Evolutionary conservation across 805 yeast species (phyloP), one percentile per base, ranked within the genome.

Genomic region (Candida methanosorbosa): DNA sequence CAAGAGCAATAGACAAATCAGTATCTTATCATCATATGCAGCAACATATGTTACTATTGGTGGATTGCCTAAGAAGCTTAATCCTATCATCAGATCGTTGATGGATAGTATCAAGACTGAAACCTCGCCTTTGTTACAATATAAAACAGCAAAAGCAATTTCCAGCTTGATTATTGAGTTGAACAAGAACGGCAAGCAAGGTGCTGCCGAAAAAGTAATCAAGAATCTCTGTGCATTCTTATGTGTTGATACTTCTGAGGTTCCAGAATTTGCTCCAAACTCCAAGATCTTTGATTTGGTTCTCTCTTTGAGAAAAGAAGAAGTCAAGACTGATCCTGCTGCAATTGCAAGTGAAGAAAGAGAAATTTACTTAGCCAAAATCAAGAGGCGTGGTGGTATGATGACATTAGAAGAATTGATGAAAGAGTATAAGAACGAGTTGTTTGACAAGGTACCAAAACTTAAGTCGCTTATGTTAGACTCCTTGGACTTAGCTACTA

Each of bases 241-340:
- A 34, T 92, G 98, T 61, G 96, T 88, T 22, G 98, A 90, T 53
- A 86, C 96, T 0, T 75, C 92, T 3, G 97, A 88, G 52, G 96
- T 90, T 22, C 98, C 98, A 2, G 97, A 86, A 49, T 92, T 85
- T 50, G 65, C 67, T 13, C 78, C 81, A 30, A 82, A 83, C 45
- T 70, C 72, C 26, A 56, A 59, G 12, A 63, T 68, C 37, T 66
- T 57, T 14, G 75, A 72, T 30, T 61, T 62, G 12, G 80, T 90
- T 11, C 59, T 88, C 35, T 85, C 96, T 1, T 65, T 87, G 45
- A 66, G 75, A 36, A 85, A 84, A 46, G 96, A 86, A 45, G 94
- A 84, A 43, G 74, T 79, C 1, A 66, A 66, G 33, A 57, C 75
- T 1, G 80, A 75, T 39, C 75, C 79, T 5, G 68, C 70, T 13